Conservation (phyloP, 768 basidiomycete species). For the Hortiboletus campestris region DNA sequence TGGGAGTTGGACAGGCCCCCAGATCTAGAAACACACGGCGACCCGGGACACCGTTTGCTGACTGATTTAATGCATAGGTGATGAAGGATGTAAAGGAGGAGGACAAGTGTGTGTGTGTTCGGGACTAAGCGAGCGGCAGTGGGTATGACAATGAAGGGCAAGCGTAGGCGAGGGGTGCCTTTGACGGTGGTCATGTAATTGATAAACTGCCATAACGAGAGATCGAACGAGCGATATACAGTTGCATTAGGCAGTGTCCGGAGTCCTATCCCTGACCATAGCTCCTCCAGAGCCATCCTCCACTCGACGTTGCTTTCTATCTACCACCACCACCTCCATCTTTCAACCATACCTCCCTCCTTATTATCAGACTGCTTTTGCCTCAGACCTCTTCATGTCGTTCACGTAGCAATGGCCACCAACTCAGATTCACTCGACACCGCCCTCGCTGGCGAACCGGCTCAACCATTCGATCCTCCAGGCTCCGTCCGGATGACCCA, state of each 20-base stretch:
- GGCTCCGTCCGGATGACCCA: slow-evolving; percentile 51
- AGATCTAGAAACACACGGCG: slow-evolving; percentile 25
- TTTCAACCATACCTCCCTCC: slow-evolving; percentile 22
- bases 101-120: slow-evolving; percentile 43
- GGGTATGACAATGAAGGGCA: slow-evolving; percentile 7
- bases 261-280: slow-evolving; percentile 20
- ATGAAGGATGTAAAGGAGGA: slow-evolving; percentile 50
- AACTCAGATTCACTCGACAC: slow-evolving; percentile 24
- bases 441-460: slow-evolving; percentile 36
- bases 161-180: slow-evolving; percentile 8
- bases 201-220: slow-evolving; percentile 5
- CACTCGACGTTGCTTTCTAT: slow-evolving; percentile 19
- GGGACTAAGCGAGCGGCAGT: slow-evolving; percentile 17
- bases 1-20: slow-evolving; percentile 20
- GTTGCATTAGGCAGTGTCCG: slow-evolving; percentile 30
- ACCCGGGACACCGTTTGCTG: slow-evolving; percentile 29
- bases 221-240: slow-evolving; percentile 11
- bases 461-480: slow-evolving; percentile 37
- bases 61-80: slow-evolving; percentile 36
- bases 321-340: slow-evolving; percentile 21
- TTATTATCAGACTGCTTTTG: slow-evolving; percentile 10
- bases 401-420: slow-evolving; percentile 23
- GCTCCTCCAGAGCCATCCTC: slow-evolving; percentile 14
- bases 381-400: slow-evolving; percentile 26
- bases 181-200: slow-evolving; percentile 8